These are phyloP conservation scores for Malus sylvestris DNA, from an alignment of 306 rosid genomes.

Conservation along the genomic window DNA sequence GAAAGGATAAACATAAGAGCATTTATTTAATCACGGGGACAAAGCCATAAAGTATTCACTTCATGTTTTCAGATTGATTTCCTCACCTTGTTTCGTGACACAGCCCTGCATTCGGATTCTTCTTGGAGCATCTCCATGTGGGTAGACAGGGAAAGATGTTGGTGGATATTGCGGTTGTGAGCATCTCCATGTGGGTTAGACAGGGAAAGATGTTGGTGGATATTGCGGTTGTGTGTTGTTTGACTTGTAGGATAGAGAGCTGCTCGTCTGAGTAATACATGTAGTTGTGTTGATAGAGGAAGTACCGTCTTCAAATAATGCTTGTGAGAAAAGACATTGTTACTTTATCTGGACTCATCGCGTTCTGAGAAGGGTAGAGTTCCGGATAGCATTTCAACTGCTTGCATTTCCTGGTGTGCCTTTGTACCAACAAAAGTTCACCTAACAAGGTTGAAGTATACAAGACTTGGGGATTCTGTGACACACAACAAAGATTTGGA, in stretches of 20 bases:
- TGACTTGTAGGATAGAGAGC: background rate
- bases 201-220: background rate
- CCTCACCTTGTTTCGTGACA: conserved; percentile 33
- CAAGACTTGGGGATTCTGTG: background rate
- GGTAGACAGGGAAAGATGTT: background rate
- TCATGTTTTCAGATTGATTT: conserved; percentile 5
- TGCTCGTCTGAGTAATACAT: background rate
- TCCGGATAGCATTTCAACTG: background rate
- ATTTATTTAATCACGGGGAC: background rate
- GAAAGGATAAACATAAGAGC: background rate
- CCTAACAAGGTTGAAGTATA: background rate
- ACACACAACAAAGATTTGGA: background rate
- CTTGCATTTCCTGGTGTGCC: background rate
- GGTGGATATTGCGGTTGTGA: background rate
- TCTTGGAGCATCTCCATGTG: background rate
- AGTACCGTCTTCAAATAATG: conserved; percentile 5
- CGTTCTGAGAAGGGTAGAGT: background rate
- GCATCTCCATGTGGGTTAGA: background rate
- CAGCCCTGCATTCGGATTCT: background rate
- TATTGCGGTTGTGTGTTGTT: background rate
- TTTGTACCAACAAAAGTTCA: background rate
- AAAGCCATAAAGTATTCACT: background rate
- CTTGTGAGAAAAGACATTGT: background rate
- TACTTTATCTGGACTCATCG: background rate
- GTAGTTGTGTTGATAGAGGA: conserved; percentile 20